A percentile compares a stretch with the other conserved stretches of the same genome.
These are phyloP conservation scores for Plasmodium vivax DNA, from an alignment of 169 alveolate species.

Conservation along the genomic window DNA sequence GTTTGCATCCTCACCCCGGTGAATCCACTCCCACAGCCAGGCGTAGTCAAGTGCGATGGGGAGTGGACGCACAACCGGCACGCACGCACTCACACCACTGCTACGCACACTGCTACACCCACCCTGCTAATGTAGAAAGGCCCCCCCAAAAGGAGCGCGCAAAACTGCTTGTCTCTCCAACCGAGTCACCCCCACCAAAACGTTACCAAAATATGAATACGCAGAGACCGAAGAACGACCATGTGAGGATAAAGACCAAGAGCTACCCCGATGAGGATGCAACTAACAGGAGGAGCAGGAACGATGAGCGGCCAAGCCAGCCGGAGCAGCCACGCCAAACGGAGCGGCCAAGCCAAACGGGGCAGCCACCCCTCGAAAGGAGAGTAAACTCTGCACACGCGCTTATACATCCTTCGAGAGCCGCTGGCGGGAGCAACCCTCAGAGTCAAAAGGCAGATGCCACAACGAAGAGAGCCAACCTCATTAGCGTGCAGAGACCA, in stretches of 20 bases:
- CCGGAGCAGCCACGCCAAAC: neutral
- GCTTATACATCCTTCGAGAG: neutral
- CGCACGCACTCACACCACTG: neutral
- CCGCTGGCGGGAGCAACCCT: neutral
- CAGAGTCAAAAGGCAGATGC: neutral
- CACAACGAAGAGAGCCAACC: neutral
- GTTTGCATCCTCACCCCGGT: neutral
- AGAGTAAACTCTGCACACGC: neutral
- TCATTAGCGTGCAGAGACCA: neutral
- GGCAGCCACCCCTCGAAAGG: too few species aligned
- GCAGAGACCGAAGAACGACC: neutral
- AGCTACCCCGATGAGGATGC: neutral
- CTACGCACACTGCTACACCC: too few species aligned
- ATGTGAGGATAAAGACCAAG: neutral
- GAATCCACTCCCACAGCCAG: neutral
- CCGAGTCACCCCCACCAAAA: neutral
- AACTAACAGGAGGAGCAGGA: neutral
- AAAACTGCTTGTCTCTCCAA: too few species aligned
- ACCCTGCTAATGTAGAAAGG: neutral
- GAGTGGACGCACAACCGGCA: neutral
- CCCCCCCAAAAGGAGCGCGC: neutral
- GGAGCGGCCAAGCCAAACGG: too few species aligned
- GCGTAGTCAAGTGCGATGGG: neutral
- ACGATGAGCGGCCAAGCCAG: too few species aligned
- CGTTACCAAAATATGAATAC: slow-evolving; percentile 14